Evolutionary conservation across 2,329 filamentous ascomycete species (phyloP).

Genomic region (Aureobasidium sp.): DNA sequence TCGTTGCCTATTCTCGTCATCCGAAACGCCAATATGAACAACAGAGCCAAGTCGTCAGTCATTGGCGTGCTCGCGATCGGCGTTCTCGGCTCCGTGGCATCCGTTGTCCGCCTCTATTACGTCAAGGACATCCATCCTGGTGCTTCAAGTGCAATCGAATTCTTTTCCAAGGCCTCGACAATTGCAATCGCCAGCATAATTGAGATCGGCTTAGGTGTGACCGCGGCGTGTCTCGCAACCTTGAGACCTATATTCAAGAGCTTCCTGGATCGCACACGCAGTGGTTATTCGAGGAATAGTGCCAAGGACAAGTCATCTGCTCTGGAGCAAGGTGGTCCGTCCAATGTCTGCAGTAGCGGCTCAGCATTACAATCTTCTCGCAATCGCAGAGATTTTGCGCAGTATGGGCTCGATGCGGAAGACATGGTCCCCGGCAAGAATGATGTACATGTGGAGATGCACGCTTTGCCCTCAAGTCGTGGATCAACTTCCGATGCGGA

Average conservation of each 20-base stretch:
- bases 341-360: not conserved
- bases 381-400: constrained; percentile 4
- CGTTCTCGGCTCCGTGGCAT: constrained; percentile 29
- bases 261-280: constrained; percentile 1
- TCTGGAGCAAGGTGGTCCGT: not conserved
- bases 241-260: constrained; percentile 35
- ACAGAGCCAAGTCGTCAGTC: constrained; percentile 45
- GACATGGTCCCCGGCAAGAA: constrained; percentile 8
- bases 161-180: not conserved
- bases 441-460: constrained; percentile 1
- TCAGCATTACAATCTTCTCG: constrained; percentile 10
- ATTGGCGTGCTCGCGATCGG: constrained; percentile 45
- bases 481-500: not conserved
- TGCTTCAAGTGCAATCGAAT: not conserved
- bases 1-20: constrained; percentile 45
- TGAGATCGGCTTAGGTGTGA: constrained; percentile 40
- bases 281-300: not conserved
- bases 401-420: constrained; percentile 9
- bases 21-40: constrained; percentile 44
- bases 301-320: not conserved
- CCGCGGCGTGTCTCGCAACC: constrained; percentile 36
- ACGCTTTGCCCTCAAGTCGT: not conserved
- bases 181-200: constrained; percentile 32
- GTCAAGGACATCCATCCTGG: constrained; percentile 31
- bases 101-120: constrained; percentile 30